These are phyloP conservation scores for Trifolium pratense DNA, from an alignment of 306 rosid genomes.

Conservation along the genomic window DNA sequence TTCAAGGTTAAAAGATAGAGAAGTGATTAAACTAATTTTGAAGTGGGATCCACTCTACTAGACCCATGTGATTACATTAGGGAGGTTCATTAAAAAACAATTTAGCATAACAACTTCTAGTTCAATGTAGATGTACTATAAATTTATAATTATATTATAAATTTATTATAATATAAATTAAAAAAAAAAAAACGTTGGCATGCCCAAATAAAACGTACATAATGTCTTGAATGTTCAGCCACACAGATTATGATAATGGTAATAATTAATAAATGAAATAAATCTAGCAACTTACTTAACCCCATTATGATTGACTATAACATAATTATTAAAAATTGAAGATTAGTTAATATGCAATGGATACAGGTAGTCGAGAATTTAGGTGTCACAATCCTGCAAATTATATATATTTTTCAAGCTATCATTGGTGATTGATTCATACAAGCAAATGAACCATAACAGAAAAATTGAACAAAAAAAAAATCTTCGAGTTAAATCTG, in stretches of 20 bases:
- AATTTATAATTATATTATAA: slow-evolving; percentile 21
- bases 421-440: slow-evolving; percentile 29
- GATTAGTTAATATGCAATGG: slow-evolving; percentile 35
- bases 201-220: slow-evolving; percentile 48
- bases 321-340: slow-evolving; percentile 29
- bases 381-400: slow-evolving; percentile 48
- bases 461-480: not conserved
- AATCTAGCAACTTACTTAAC: slow-evolving; percentile 46
- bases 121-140: slow-evolving; percentile 51
- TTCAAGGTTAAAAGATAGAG: slow-evolving; percentile 51
- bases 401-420: slow-evolving; percentile 4
- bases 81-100: slow-evolving; percentile 41
- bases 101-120: slow-evolving; percentile 45
- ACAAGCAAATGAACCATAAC: slow-evolving; percentile 4
- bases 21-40: slow-evolving; percentile 53
- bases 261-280: slow-evolving; percentile 23
- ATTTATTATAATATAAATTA: no score
- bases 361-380: slow-evolving; percentile 50
- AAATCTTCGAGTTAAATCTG: slow-evolving; percentile 3
- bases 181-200: slow-evolving; percentile 52
- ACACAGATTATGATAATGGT: slow-evolving; percentile 28
- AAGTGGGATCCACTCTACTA: slow-evolving; percentile 53
- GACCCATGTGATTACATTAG: slow-evolving; percentile 78
- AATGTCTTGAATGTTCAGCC: slow-evolving; percentile 44
- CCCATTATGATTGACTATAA: slow-evolving; percentile 53